Conservation (phyloP, 495 filamentous ascomycete species). For the Penicillium antarcticum region DNA sequence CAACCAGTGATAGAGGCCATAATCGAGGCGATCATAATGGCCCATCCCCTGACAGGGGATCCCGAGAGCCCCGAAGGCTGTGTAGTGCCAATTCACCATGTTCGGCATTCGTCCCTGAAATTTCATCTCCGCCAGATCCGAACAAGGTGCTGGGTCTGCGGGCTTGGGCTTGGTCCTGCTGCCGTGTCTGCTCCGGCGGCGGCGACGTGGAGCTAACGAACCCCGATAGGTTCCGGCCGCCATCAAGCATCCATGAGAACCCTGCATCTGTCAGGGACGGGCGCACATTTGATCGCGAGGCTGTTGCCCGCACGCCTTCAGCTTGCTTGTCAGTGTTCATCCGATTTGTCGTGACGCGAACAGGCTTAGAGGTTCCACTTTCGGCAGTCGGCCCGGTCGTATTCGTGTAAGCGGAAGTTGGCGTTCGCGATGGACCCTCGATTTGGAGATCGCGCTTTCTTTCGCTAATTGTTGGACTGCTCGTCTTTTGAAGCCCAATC, state of each 20-base stretch:
- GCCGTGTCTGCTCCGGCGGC: slow-evolving; percentile 45
- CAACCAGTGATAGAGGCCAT: not conserved
- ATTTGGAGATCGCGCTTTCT: not conserved
- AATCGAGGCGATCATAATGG: not conserved
- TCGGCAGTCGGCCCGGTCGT: slow-evolving; percentile 4
- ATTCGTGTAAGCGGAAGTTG: slow-evolving; percentile 1
- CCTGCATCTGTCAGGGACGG: slow-evolving; percentile 70
- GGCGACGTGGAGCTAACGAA: slow-evolving; percentile 50
- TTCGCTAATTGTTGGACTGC: not conserved
- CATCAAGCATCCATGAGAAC: slow-evolving; percentile 94
- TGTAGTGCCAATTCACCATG: slow-evolving; percentile 41
- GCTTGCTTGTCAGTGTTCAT: slow-evolving; percentile 6
- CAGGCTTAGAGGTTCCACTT: slow-evolving; percentile 10
- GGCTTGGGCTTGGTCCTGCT: slow-evolving; percentile 18
- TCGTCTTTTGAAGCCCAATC: not conserved
- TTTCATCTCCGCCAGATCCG: slow-evolving; percentile 34
- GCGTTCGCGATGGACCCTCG: slow-evolving; percentile 3
- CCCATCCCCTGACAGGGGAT: slow-evolving; percentile 18
- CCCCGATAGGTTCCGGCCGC: slow-evolving; percentile 44
- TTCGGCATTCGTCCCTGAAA: slow-evolving; percentile 24
- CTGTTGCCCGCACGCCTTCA: slow-evolving; percentile 6
- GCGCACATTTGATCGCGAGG: slow-evolving; percentile 11
- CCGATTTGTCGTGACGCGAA: slow-evolving; percentile 2
- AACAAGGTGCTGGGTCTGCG: slow-evolving; percentile 38
- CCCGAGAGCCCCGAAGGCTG: slow-evolving; percentile 53